Conservation (phyloP, 2,329 filamentous ascomycete genomes). For the Amylocarpus encephaloides region DNA sequence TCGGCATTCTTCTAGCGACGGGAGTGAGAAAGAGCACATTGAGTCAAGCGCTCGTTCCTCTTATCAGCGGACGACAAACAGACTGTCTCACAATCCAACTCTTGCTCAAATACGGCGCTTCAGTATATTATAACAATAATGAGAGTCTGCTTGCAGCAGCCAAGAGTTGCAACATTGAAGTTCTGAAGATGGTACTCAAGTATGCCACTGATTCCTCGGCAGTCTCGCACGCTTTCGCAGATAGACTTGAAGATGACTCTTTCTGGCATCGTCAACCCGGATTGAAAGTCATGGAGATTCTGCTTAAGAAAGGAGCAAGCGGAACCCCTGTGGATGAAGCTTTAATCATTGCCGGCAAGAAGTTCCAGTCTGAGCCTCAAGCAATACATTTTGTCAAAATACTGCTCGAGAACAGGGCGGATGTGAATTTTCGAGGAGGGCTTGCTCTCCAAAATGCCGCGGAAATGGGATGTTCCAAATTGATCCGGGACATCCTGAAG, state of each 20-base stretch:
- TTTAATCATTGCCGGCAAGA: slow-evolving; percentile 14
- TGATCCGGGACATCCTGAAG: slow-evolving; percentile 44
- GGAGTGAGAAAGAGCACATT: neutral
- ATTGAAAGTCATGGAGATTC: slow-evolving; percentile 28
- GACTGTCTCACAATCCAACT: slow-evolving; percentile 38
- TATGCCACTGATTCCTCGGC: slow-evolving; percentile 11
- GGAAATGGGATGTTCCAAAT: slow-evolving; percentile 41
- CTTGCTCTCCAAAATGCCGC: slow-evolving; percentile 32
- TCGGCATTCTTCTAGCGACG: slow-evolving; percentile 7
- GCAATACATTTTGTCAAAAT: slow-evolving; percentile 41
- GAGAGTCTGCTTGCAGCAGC: slow-evolving; percentile 11
- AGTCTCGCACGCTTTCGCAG: slow-evolving; percentile 11
- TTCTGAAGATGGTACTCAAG: slow-evolving; percentile 12
- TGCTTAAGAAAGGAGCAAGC: slow-evolving; percentile 17
- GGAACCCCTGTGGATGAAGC: slow-evolving; percentile 17
- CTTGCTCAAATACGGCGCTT: slow-evolving; percentile 41
- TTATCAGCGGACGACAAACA: slow-evolving; percentile 38
- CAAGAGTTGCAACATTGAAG: slow-evolving; percentile 2
- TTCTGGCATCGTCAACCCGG: slow-evolving; percentile 13
- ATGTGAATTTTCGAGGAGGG: slow-evolving; percentile 16
- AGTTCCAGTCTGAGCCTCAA: slow-evolving; percentile 4
- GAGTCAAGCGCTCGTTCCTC: slow-evolving; percentile 10
- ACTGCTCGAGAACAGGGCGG: slow-evolving; percentile 28
- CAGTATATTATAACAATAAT: slow-evolving; percentile 18
- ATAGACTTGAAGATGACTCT: slow-evolving; percentile 3